Evolutionary conservation across 345 rosid species (phyloP), one percentile per base, ranked within the genome.

Genomic region (Diplotaxis tenuifolia): DNA sequence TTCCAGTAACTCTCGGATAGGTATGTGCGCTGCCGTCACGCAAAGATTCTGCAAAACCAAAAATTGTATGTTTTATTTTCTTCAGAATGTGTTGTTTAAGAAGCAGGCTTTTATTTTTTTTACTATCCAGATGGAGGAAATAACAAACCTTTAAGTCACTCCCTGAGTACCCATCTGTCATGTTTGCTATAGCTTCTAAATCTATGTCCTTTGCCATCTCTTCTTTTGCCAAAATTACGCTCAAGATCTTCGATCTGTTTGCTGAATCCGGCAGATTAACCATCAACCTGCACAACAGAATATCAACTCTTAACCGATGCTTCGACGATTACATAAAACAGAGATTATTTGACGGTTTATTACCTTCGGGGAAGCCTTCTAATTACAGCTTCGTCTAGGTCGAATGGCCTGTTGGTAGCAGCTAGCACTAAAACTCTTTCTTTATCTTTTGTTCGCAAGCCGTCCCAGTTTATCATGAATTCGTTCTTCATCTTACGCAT

Each of bases 401-500:
- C 99, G 67, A 88, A 95, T 53, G 99, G 99, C 50, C 97, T 83
- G 71, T 95, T 95, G 67, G 99, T 95, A 53, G 96, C 96, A 79
- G 93, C 96, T 65, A 95, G 88, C n/a, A 95, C 97, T 76, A 95
- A 74, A 2, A 95, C 98, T 28, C 99, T 78, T 76, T 95, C 99
- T 80, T 75, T 92, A 74, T 92, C 99, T 76, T 95, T 95, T 14
- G 98, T 95, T 11, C 96, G 92, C 29, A 95, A 81, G 31, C 97
- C 97, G 68, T 95, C 99, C 99, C 97, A 95, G 62, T 95, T 95
- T 49, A 95, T 92, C 98, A 95, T 95, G 77, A 95, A 95, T 71
- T 95, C 99, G 66, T 95, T 95, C 86, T 95, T 95, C 99, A 95
- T 95, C 83, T 95, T 95, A 42, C 97, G 92, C 96, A 92, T 95